These are phyloP conservation scores for Neonectria coccinea DNA, from an alignment of 2,329 filamentous ascomycete species.

Conservation along the genomic window DNA sequence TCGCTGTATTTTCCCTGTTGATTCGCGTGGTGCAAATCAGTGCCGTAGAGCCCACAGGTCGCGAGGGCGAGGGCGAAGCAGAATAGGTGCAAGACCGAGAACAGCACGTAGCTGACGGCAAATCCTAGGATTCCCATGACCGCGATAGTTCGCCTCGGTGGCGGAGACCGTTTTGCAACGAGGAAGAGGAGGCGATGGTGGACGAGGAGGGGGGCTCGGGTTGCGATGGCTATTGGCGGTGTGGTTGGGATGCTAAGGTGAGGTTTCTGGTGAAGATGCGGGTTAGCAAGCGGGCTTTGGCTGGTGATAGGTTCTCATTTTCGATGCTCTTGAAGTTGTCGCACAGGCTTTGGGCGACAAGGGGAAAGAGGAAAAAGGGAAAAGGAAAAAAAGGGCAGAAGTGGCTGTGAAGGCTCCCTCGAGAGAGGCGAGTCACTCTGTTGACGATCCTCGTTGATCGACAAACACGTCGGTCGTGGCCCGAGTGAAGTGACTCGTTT, in stretches of 20 bases:
- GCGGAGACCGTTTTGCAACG: not conserved
- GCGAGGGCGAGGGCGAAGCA: constrained; percentile 82
- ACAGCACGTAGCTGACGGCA: constrained; percentile 63
- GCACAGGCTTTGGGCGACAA: not conserved
- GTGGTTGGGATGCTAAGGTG: not conserved
- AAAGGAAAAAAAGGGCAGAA: no score
- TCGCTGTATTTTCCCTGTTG: constrained; percentile 64
- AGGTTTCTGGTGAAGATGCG: not conserved
- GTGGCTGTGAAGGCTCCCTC: not conserved
- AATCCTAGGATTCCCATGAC: constrained; percentile 60
- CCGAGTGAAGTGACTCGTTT: not conserved
- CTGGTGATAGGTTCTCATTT: not conserved
- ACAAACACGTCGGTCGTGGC: not conserved
- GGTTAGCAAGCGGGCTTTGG: not conserved
- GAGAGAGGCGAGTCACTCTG: not conserved
- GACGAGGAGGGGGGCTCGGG: not conserved
- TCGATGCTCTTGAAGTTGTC: not conserved
- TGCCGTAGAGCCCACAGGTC: constrained; percentile 82
- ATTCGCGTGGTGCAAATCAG: constrained; percentile 70
- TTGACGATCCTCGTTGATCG: not conserved
- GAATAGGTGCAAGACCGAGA: constrained; percentile 74
- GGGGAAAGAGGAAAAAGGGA: not conserved
- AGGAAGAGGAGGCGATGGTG: not conserved
- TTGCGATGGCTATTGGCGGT: constrained; percentile 7
- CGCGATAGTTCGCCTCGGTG: constrained; percentile 10